Conservation (phyloP, 2,329 filamentous ascomycete species). For the Apiospora sp. region DNA sequence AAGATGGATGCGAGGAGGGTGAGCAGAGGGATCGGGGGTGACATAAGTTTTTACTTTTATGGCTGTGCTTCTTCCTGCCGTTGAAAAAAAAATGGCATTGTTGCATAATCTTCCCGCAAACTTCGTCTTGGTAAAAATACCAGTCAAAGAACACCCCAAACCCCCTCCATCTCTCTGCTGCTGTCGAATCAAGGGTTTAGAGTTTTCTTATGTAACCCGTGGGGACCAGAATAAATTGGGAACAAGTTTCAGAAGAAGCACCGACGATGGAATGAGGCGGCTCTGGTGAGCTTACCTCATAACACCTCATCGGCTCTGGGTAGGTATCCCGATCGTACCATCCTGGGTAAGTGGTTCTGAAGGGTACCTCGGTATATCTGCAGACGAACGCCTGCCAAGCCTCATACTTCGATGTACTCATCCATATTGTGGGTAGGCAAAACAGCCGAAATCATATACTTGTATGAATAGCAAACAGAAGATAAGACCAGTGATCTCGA, state of each 20-base stretch:
- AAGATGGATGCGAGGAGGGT: conserved; percentile 1
- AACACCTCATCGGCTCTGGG: conserved; percentile 10
- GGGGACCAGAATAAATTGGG: conserved; percentile 18
- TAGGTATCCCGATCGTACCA: not conserved
- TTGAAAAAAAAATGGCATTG: not conserved
- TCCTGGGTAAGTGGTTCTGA: not conserved
- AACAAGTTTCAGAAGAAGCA: conserved; percentile 22
- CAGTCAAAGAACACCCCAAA: not conserved
- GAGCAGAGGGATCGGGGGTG: not conserved
- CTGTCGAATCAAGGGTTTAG: conserved; percentile 16
- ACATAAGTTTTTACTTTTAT: not conserved
- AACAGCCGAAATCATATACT: not conserved
- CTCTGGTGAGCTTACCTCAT: conserved; percentile 20
- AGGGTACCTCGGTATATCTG: not conserved
- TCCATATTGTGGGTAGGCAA: not conserved
- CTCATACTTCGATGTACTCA: too few species aligned
- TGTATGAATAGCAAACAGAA: not conserved
- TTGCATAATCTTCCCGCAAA: not conserved
- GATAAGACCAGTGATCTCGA: not conserved
- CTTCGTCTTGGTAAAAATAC: not conserved
- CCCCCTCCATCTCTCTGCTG: not conserved
- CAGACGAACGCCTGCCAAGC: not conserved
- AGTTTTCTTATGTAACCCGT: conserved; percentile 20
- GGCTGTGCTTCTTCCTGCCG: not conserved
- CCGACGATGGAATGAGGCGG: conserved; percentile 11